Conservation (phyloP, 768 basidiomycete species). For the Albatrellus ellisii region DNA sequence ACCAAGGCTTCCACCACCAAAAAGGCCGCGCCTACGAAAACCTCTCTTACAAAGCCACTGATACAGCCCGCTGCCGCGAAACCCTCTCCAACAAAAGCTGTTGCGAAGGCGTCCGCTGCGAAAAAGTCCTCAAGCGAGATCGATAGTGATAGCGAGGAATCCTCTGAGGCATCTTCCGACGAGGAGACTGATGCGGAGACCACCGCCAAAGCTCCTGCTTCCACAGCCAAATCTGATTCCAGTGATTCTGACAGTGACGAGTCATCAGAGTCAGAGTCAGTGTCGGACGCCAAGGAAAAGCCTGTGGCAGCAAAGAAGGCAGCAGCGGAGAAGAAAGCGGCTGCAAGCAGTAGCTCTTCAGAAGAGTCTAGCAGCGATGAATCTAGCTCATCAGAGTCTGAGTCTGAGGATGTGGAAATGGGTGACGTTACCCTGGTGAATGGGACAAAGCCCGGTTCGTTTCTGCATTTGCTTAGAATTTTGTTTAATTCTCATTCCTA, state of each 20-base stretch:
- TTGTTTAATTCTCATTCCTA: neutral
- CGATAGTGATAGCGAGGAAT: constrained; percentile 10
- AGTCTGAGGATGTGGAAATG: constrained; percentile 50
- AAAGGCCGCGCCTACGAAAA: constrained; percentile 4
- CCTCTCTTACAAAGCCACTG: constrained; percentile 3
- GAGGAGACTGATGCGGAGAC: constrained; percentile 11
- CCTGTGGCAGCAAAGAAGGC: constrained; percentile 9
- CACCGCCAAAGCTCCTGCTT: constrained; percentile 7
- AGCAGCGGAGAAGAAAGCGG: constrained; percentile 6
- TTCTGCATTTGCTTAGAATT: constrained; percentile 3
- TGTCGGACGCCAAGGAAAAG: constrained; percentile 7
- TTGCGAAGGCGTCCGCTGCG: constrained; percentile 14
- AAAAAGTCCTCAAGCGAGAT: constrained; percentile 16
- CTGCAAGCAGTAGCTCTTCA: constrained; percentile 20
- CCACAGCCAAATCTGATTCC: constrained; percentile 15
- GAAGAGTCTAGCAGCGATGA: constrained; percentile 15
- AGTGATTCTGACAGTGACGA: constrained; percentile 19
- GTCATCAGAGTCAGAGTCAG: constrained; percentile 15
- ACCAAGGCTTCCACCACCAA: constrained; percentile 4
- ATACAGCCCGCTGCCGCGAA: constrained; percentile 14
- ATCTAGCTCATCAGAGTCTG: constrained; percentile 22
- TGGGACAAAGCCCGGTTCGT: constrained; percentile 12
- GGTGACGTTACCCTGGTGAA: constrained; percentile 26
- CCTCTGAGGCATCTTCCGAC: constrained; percentile 18
- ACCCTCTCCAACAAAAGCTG: constrained; percentile 20